These are phyloP conservation scores for Fusarium sp. DNA, from an alignment of 2,329 filamentous ascomycete species.

Conservation along the genomic window DNA sequence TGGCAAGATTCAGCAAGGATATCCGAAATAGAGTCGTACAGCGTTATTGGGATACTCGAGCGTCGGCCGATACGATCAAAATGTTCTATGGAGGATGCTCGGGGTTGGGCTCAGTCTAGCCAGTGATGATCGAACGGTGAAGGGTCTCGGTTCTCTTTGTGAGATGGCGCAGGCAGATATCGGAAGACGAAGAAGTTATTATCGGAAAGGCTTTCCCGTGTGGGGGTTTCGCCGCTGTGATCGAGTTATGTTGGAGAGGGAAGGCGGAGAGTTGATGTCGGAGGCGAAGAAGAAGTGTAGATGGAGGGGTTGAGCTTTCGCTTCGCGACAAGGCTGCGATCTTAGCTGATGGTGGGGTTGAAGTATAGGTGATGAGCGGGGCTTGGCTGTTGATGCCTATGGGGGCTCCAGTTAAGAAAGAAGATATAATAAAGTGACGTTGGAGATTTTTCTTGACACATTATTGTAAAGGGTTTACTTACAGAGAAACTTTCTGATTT, in stretches of 20 bases:
- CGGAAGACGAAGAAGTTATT: background rate
- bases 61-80: background rate
- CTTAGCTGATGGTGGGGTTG: slow-evolving; percentile 44
- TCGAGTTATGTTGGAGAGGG: slow-evolving; percentile 17
- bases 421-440: no score
- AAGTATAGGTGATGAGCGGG: slow-evolving; percentile 30
- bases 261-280: slow-evolving; percentile 2
- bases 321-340: slow-evolving; percentile 47
- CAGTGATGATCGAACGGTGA: slow-evolving; percentile 5
- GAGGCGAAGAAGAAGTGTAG: slow-evolving; percentile 25
- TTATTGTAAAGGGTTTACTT: no score
- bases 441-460: no score
- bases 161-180: background rate
- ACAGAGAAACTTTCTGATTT: no score
- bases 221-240: slow-evolving; percentile 9
- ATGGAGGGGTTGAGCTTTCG: slow-evolving; percentile 47
- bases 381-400: slow-evolving; percentile 21
- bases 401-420: no score
- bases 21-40: background rate
- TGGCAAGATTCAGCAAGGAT: background rate
- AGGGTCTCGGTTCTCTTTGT: background rate
- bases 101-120: slow-evolving; percentile 6
- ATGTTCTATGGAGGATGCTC: slow-evolving; percentile 6
- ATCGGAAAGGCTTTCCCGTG: background rate
- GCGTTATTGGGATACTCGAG: background rate